Evolutionary conservation across 2,329 filamentous ascomycete genomes (phyloP), one percentile per base, ranked within the genome.

Genomic region (Calonectria multiphialidica): DNA sequence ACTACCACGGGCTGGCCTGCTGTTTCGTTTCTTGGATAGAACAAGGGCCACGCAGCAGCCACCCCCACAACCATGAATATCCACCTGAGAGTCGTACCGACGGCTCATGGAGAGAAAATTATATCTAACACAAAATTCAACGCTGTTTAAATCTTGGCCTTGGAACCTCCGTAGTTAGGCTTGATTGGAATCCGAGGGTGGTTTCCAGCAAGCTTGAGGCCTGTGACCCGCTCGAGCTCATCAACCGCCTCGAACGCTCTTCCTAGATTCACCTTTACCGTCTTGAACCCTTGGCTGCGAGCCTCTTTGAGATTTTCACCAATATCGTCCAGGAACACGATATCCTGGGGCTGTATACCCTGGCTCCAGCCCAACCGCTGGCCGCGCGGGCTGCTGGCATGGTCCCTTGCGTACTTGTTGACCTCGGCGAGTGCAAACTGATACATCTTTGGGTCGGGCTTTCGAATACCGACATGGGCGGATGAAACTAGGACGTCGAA

Each of bases 281-380:
- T 98, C 68, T 88, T 85, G 82, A 98, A 93, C 0, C 96, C 96
- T 25, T 92, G 86, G 61, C 88, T 88, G 83, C 88, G 94, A 1
- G 92, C 97, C 53, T 89, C 93, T 86, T 96, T 97, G 70, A 98
- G 83, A 82, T 99, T 99, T 83, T 96, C 92, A 2, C 97, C 97
- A 82, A 99, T 98, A 79, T 98, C 96, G 82, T 98, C 97, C 62
- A 98, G 84, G 81, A 99, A 99, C 5, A 98, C 84, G 53, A 98
- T 87, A 68, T 98, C 95, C 0, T 86, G 85, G 0, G 93, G 85
- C 68, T 85, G 82, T 10, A 97, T 86, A 0, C 88, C 86, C 5
- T 65, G 83, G 18, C 82, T 83, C 86, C 88, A 89, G 5, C 87
- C 88, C 42, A 83, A 75, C 10, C 74, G 77, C 73, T 75, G 77